Evolutionary conservation across 176 grass and related monocot species (phyloP).

Genomic region (Oryza punctata): DNA sequence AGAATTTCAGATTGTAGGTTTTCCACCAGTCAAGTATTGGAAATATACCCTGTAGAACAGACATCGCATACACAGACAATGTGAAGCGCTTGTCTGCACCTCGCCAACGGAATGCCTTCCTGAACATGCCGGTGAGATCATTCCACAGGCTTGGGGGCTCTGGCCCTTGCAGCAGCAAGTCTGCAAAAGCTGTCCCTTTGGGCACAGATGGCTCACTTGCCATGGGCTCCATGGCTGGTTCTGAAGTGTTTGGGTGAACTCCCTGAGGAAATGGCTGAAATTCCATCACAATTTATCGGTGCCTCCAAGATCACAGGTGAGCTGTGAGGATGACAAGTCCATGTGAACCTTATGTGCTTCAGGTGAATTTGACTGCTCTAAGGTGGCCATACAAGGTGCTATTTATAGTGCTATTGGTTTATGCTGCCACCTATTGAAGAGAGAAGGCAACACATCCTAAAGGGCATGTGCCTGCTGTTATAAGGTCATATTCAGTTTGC

Average conservation of each 20-base stretch:
- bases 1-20: constrained; percentile 70
- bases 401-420: not conserved
- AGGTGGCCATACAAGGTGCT: constrained; percentile 19
- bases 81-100: constrained; percentile 14
- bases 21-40: constrained; percentile 84
- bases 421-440: constrained; percentile 11
- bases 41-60: constrained; percentile 62
- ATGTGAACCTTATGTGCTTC: not conserved
- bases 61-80: constrained; percentile 3
- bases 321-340: not conserved
- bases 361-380: constrained; percentile 21
- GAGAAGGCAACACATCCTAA: not conserved
- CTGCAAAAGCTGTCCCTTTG: constrained; percentile 33
- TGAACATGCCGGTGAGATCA: constrained; percentile 33
- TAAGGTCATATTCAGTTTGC: not conserved
- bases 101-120: not conserved
- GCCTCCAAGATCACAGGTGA: not conserved
- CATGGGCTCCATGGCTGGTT: constrained; percentile 36
- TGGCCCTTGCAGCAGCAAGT: constrained; percentile 43
- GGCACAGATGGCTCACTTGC: constrained; percentile 7
- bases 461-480: not conserved
- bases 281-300: constrained; percentile 23
- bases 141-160: constrained; percentile 51
- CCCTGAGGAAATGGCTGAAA: not conserved
- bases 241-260: constrained; percentile 43